A percentile compares a stretch with the other conserved stretches of the same genome.
These are phyloP conservation scores for Pistacia atlantica DNA, from an alignment of 345 rosid genomes.

Conservation along the genomic window DNA sequence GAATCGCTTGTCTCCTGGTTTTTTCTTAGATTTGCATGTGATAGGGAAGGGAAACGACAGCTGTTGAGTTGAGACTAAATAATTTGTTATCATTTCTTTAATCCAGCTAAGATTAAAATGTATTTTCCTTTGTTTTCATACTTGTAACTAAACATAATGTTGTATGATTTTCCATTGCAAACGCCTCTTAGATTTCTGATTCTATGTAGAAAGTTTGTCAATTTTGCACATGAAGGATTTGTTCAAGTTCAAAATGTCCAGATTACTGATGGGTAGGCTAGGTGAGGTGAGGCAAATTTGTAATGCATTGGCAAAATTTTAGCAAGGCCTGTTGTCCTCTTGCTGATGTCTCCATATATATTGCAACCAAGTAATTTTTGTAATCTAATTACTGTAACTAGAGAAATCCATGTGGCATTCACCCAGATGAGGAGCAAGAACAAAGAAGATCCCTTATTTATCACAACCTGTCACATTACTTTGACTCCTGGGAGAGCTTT, in stretches of 20 bases:
- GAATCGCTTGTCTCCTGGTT: not conserved
- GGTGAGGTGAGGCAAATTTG: constrained; percentile 30
- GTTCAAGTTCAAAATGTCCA: not conserved
- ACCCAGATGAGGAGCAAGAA: constrained; percentile 23
- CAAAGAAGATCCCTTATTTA: constrained; percentile 11
- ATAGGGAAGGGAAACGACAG: not conserved
- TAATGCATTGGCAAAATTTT: constrained; percentile 5
- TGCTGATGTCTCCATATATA: constrained; percentile 16
- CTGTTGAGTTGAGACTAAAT: not conserved
- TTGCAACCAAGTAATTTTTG: constrained; percentile 20
- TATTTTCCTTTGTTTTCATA: not conserved
- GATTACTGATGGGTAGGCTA: constrained; percentile 20
- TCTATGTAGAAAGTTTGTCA: not conserved
- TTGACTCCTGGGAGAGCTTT: not conserved
- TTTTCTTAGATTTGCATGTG: not conserved
- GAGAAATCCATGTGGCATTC: constrained; percentile 34
- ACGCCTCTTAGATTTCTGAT: not conserved
- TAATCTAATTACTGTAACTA: constrained; percentile 4
- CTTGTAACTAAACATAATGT: no score
- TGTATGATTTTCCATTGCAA: not conserved
- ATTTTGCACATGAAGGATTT: no score
- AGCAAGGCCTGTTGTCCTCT: constrained; percentile 17
- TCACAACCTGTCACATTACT: not conserved
- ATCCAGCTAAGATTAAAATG: not conserved
- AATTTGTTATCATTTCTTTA: not conserved